phyloP scores from a whole-genome alignment of 2,329 filamentous ascomycete species.

The Epichloe festucae region DNA sequence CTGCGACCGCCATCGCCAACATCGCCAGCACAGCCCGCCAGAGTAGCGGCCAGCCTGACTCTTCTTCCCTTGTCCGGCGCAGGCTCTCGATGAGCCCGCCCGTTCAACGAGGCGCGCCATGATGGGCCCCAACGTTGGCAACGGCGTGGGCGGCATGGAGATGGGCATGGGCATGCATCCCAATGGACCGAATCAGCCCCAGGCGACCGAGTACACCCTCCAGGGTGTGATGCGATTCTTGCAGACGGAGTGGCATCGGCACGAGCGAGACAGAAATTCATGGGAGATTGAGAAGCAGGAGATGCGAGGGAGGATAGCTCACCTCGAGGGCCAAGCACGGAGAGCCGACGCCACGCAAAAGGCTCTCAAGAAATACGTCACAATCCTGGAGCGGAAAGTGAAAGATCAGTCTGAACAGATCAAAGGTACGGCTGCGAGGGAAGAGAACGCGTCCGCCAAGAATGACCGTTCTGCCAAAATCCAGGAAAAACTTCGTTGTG shows the following conservation, averaged over 20 bases:
- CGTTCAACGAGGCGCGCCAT: constrained; percentile 23
- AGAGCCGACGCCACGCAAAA: constrained; percentile 82
- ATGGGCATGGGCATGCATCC: constrained; percentile 33
- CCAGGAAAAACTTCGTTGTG: constrained; percentile 44
- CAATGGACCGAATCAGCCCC: constrained; percentile 36
- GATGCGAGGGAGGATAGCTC: constrained; percentile 95
- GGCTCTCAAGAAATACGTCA: constrained; percentile 79
- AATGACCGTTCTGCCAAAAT: constrained; percentile 41
- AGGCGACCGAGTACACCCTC: constrained; percentile 49
- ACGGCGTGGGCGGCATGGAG: constrained; percentile 34
- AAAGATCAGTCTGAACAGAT: constrained; percentile 68
- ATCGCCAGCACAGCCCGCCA: background rate
- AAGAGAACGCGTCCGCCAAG: constrained; percentile 31
- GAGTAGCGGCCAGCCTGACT: constrained; percentile 7
- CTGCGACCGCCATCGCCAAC: background rate
- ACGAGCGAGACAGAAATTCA: constrained; percentile 92
- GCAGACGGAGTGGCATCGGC: constrained; percentile 97
- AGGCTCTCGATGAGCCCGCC: constrained; percentile 25
- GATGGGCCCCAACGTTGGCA: constrained; percentile 31
- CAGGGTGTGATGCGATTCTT: constrained; percentile 95
- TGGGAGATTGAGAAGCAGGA: constrained; percentile 99
- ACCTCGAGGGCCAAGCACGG: constrained; percentile 78
- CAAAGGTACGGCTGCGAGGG: constrained; percentile 30
- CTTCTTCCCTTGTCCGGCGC: constrained; percentile 10
- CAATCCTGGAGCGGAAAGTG: constrained; percentile 77